These are phyloP conservation scores for Pseudopithomyces maydicus DNA, from an alignment of 2,329 filamentous ascomycete species.

Conservation along the genomic window DNA sequence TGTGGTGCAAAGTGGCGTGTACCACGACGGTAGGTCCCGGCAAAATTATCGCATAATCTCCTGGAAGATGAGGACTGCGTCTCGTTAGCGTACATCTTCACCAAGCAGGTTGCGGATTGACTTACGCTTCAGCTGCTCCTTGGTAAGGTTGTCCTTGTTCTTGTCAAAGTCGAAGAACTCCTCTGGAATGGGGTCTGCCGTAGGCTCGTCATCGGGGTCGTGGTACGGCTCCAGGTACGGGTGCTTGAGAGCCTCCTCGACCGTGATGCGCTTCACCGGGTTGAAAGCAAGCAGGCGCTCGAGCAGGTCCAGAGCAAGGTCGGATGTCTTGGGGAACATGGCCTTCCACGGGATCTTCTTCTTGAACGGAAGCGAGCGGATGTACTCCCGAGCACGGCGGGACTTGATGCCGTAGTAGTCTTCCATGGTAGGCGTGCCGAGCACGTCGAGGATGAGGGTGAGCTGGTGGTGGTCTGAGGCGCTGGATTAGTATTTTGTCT, in stretches of 20 bases:
- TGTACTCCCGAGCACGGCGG: constrained; percentile 94
- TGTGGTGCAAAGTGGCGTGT: constrained; percentile 9
- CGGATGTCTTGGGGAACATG: constrained; percentile 99
- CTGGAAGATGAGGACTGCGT: constrained; percentile 82
- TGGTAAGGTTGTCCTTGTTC: constrained; percentile 98
- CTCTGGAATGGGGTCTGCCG: constrained; percentile 92
- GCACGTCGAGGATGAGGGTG: constrained; percentile 93
- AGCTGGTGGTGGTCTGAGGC: constrained; percentile 91
- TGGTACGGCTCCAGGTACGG: constrained; percentile 99
- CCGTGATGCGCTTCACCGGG: constrained; percentile 96
- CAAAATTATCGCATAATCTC: constrained; percentile 79
- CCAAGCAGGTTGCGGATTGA: constrained; percentile 1
- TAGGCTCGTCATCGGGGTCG: constrained; percentile 97
- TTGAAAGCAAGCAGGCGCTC: constrained; percentile 98
- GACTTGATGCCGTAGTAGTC: constrained; percentile 99
- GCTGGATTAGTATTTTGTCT: background rate
- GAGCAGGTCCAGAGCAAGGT: constrained; percentile 87
- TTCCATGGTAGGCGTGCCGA: constrained; percentile 98
- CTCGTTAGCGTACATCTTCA: constrained; percentile 18
- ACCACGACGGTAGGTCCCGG: constrained; percentile 11
- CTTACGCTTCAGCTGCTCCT: constrained; percentile 93
- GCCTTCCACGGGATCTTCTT: constrained; percentile 99
- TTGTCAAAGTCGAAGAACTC: constrained; percentile 99
- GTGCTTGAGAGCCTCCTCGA: constrained; percentile 96
- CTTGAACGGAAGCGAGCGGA: constrained; percentile 96